These are phyloP conservation scores for Macadamia integrifolia DNA, from an alignment of 164 flowering plant species.

Conservation along the genomic window DNA sequence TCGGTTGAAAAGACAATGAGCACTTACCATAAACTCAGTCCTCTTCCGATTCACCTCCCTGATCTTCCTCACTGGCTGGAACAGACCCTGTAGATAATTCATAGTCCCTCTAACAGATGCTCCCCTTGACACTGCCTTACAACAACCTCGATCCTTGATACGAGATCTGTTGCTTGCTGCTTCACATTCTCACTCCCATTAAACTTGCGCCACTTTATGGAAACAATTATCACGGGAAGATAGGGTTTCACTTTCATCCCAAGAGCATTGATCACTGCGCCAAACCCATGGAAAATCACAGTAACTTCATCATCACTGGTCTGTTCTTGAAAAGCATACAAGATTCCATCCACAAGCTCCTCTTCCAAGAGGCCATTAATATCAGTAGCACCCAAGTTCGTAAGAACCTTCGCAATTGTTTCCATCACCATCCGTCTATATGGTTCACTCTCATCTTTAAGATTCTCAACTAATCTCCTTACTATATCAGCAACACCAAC, in stretches of 20 bases:
- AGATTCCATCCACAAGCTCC: constrained; percentile 87
- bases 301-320: constrained; percentile 93
- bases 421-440: constrained; percentile 99
- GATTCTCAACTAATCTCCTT: constrained; percentile 91
- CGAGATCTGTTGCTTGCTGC: constrained; percentile 98
- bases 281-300: constrained; percentile 98
- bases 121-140: constrained; percentile 99
- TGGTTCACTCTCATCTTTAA: constrained; percentile 98
- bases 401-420: constrained; percentile 93
- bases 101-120: too few relatives aligned
- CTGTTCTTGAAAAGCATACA: constrained; percentile 98
- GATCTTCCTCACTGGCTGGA: too few relatives aligned
- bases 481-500: constrained; percentile 97
- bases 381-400: constrained; percentile 92
- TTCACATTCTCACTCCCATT: constrained; percentile 97
- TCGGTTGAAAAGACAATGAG: too few relatives aligned
- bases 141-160: constrained; percentile 90
- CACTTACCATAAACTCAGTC: too few relatives aligned
- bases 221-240: constrained; percentile 97
- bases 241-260: constrained; percentile 96
- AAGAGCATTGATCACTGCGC: constrained; percentile 92
- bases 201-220: constrained; percentile 94
- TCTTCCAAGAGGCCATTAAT: constrained; percentile 92
- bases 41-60: too few relatives aligned
- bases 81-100: too few relatives aligned